These are phyloP conservation scores for Alternaria viburni DNA, from an alignment of 2,329 filamentous ascomycete species.

Conservation along the genomic window DNA sequence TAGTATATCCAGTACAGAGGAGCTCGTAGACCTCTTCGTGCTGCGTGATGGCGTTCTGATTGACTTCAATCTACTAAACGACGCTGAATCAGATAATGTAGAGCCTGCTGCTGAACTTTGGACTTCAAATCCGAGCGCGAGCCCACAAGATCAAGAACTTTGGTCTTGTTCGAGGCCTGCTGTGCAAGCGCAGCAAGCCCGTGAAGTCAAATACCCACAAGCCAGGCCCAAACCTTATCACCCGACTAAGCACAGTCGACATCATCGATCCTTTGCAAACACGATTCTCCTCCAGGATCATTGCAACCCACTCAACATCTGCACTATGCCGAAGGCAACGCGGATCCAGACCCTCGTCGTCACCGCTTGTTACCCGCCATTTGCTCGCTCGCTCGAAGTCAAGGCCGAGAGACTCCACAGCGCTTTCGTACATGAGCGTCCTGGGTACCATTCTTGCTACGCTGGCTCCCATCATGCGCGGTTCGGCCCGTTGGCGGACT, in stretches of 20 bases:
- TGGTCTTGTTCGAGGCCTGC: neutral
- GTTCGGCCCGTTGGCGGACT: conserved; percentile 1
- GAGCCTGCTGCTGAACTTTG: neutral
- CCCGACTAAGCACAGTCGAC: neutral
- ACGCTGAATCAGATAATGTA: neutral
- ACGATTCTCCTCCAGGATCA: conserved; percentile 3
- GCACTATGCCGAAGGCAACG: conserved; percentile 1
- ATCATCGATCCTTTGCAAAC: neutral
- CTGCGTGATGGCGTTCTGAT: neutral
- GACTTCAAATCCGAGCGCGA: too few species aligned
- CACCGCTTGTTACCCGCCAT: neutral
- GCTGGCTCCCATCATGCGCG: conserved; percentile 1
- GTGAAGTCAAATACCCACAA: neutral
- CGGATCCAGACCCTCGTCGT: conserved; percentile 4
- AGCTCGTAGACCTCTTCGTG: neutral
- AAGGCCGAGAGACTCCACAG: neutral
- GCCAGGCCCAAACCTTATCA: neutral
- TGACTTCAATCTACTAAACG: neutral
- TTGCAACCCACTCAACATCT: neutral
- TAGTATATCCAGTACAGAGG: neutral
- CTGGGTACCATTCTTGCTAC: neutral
- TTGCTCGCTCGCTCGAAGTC: neutral
- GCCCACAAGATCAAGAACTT: too few species aligned
- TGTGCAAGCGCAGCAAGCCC: neutral
- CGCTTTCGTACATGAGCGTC: neutral